These are phyloP conservation scores for Fusarium cyanostomum DNA, from an alignment of 2,329 filamentous ascomycete genomes.

Conservation along the genomic window DNA sequence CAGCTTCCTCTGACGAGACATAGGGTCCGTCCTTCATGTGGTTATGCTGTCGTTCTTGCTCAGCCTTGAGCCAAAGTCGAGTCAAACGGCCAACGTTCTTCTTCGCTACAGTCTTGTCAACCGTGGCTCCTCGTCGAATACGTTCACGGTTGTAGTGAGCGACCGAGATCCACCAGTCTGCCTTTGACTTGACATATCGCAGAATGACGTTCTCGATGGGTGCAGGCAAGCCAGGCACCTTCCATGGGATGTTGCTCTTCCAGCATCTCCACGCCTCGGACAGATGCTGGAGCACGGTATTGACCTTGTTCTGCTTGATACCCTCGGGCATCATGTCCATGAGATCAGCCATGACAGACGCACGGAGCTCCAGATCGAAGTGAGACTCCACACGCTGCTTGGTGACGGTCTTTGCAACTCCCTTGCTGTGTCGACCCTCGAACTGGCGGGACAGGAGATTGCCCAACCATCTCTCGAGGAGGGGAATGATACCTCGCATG, in stretches of 20 bases:
- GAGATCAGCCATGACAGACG: constrained; percentile 97
- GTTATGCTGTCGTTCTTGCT: constrained; percentile 98
- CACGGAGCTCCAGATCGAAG: constrained; percentile 95
- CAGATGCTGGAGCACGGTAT: constrained; percentile 95
- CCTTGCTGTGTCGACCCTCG: constrained; percentile 97
- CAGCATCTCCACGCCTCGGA: constrained; percentile 99
- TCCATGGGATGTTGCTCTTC: constrained; percentile 99
- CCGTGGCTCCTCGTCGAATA: constrained; percentile 93
- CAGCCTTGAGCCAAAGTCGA: constrained; percentile 94
- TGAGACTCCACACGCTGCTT: constrained; percentile 99
- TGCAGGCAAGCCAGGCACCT: constrained; percentile 94
- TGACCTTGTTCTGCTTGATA: constrained; percentile 99
- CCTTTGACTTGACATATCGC: constrained; percentile 98
- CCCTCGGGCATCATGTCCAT: constrained; percentile 99
- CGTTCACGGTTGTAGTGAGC: constrained; percentile 99
- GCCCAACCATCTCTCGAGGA: constrained; percentile 96
- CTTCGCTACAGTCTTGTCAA: constrained; percentile 99
- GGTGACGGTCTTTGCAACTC: constrained; percentile 97
- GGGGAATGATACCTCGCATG: constrained; percentile 96
- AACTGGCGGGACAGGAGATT: constrained; percentile 97
- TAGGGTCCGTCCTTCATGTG: constrained; percentile 99
- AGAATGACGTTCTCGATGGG: constrained; percentile 99
- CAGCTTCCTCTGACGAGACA: constrained; percentile 96
- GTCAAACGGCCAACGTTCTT: constrained; percentile 97
- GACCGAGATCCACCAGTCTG: constrained; percentile 99